These are phyloP conservation scores for Balansia obtecta DNA, from an alignment of 2,329 filamentous ascomycete species.

Conservation along the genomic window DNA sequence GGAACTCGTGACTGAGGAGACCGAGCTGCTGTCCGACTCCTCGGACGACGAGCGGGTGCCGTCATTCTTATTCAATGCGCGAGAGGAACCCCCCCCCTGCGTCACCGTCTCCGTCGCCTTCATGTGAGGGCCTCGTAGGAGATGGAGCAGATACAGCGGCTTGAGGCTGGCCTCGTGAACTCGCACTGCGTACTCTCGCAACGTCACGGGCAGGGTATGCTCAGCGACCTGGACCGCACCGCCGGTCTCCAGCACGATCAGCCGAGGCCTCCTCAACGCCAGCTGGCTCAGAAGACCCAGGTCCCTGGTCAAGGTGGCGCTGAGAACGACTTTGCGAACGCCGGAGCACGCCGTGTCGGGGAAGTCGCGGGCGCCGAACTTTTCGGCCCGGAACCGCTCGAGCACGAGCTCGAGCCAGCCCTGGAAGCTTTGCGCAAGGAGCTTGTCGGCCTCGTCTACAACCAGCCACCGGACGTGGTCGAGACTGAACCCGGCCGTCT, in stretches of 20 bases:
- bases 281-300: slow-evolving; percentile 66
- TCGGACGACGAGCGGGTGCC: slow-evolving; percentile 7
- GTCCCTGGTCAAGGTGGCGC: slow-evolving; percentile 85
- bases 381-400: slow-evolving; percentile 38
- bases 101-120: slow-evolving; percentile 8
- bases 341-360: slow-evolving; percentile 37
- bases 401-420: slow-evolving; percentile 73
- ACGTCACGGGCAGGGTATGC: slow-evolving; percentile 45
- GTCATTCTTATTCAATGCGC: not conserved
- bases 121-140: slow-evolving; percentile 50
- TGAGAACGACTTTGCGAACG: slow-evolving; percentile 73
- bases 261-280: slow-evolving; percentile 57
- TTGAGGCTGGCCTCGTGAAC: slow-evolving; percentile 59
- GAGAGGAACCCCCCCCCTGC: not conserved
- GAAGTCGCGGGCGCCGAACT: slow-evolving; percentile 40
- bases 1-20: slow-evolving; percentile 21
- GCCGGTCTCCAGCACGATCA: slow-evolving; percentile 60
- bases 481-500: slow-evolving; percentile 70
- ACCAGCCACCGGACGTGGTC: slow-evolving; percentile 76
- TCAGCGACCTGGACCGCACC: slow-evolving; percentile 33
- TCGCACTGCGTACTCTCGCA: slow-evolving; percentile 55
- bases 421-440: slow-evolving; percentile 85
- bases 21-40: slow-evolving; percentile 17
- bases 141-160: slow-evolving; percentile 71
- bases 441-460: slow-evolving; percentile 86